Evolutionary conservation across 768 basidiomycete genomes (phyloP).

Genomic region (Lentinula boryana): DNA sequence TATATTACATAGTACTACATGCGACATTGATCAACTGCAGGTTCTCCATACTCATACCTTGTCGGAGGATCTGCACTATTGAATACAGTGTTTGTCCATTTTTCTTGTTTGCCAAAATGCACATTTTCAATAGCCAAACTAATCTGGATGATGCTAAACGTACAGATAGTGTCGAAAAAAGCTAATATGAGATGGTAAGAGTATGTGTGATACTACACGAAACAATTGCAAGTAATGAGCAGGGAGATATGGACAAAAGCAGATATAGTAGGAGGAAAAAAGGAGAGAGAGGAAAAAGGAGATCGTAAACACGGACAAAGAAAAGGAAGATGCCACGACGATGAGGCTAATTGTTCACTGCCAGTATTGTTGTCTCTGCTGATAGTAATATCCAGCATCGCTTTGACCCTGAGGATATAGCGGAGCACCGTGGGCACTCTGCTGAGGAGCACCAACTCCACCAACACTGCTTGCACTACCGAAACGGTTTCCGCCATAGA

Average conservation of each 20-base stretch:
- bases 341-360: slow-evolving; percentile 30
- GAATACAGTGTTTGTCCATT: neutral
- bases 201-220: slow-evolving; percentile 13
- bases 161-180: slow-evolving; percentile 14
- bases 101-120: neutral
- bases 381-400: slow-evolving; percentile 70
- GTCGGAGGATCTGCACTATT: too few relatives aligned
- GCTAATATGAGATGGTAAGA: slow-evolving; percentile 12
- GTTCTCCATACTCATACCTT: too few relatives aligned
- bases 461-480: slow-evolving; percentile 29
- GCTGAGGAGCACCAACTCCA: slow-evolving; percentile 34
- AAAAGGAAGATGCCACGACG: slow-evolving; percentile 1
- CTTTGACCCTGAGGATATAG: slow-evolving; percentile 61
- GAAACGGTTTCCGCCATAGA: slow-evolving; percentile 43
- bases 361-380: slow-evolving; percentile 53
- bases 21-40: too few relatives aligned
- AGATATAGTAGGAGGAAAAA: slow-evolving; percentile 15
- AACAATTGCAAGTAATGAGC: slow-evolving; percentile 15
- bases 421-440: slow-evolving; percentile 37
- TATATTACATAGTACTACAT: too few relatives aligned
- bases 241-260: slow-evolving; percentile 9
- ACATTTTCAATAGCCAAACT: slow-evolving; percentile 1
- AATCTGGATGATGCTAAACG: slow-evolving; percentile 11
- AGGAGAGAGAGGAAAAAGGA: slow-evolving; percentile 11
- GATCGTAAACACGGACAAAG: slow-evolving; percentile 8